Percentiles rank a stretch among this genome's conserved stretches.
These are phyloP conservation scores for Dictyostelium intermedium DNA, from an alignment of 78 protist genomes.

Conservation along the genomic window DNA sequence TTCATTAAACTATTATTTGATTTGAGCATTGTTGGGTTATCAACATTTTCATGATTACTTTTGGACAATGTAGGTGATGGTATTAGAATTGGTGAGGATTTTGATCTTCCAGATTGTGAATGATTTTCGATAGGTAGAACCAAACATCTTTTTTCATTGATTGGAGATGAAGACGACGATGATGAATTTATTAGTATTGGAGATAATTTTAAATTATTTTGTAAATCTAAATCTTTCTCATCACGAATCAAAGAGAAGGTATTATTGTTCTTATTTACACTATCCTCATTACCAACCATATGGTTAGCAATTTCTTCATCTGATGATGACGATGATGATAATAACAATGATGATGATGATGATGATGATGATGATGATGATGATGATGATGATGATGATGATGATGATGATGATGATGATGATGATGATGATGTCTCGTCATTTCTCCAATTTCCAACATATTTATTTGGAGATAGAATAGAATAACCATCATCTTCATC, in stretches of 20 bases:
- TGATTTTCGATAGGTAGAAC: too few relatives aligned
- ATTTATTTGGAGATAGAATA: neutral
- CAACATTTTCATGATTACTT: neutral
- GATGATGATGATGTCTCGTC: too few relatives aligned
- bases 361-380: too few relatives aligned
- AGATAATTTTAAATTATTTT: too few relatives aligned
- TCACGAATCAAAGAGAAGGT: neutral
- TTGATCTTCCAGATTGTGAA: neutral
- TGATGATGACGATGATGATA: too few relatives aligned
- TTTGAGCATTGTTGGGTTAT: neutral
- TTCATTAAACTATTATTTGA: neutral
- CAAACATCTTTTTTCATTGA: too few relatives aligned
- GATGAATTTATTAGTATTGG: neutral
- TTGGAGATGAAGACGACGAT: neutral
- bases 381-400: too few relatives aligned
- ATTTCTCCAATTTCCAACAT: neutral
- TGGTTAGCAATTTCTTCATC: neutral
- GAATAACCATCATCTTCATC: neutral
- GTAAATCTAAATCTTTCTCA: neutral
- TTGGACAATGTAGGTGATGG: neutral
- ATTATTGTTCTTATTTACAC: too few relatives aligned
- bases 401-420: too few relatives aligned
- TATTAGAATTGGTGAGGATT: neutral
- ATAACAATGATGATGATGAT: too few relatives aligned
- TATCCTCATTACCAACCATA: neutral